These are phyloP conservation scores for Plasmopara viticola DNA, from an alignment of 352 stramenopile genomes.

Conservation along the genomic window DNA sequence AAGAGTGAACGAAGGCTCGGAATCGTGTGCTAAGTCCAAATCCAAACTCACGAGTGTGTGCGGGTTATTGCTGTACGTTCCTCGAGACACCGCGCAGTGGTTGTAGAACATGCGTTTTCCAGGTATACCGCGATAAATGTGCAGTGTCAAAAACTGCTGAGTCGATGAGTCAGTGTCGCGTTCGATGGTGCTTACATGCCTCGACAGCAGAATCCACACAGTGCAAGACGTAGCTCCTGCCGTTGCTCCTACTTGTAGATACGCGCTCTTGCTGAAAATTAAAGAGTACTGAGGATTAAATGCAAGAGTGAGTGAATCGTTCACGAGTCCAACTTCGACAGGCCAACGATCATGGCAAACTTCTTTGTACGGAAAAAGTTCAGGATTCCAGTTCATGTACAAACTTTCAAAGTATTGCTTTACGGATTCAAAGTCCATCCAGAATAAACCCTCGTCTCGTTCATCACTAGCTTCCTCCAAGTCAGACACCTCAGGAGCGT, in stretches of 20 bases:
- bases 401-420: slow-evolving; percentile 90
- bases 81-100: slow-evolving; percentile 65
- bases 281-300: slow-evolving; percentile 94
- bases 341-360: slow-evolving; percentile 84
- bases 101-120: slow-evolving; percentile 81
- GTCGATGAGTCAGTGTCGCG: slow-evolving; percentile 41
- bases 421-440: slow-evolving; percentile 92
- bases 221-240: slow-evolving; percentile 33
- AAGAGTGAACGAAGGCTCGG: slow-evolving; percentile 70
- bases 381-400: slow-evolving; percentile 95
- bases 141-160: slow-evolving; percentile 86
- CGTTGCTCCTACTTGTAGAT: slow-evolving; percentile 5
- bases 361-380: slow-evolving; percentile 83
- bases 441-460: slow-evolving; percentile 93
- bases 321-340: slow-evolving; percentile 64
- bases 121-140: slow-evolving; percentile 74
- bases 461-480: slow-evolving; percentile 7
- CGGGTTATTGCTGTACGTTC: slow-evolving; percentile 91
- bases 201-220: slow-evolving; percentile 90
- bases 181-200: slow-evolving; percentile 85
- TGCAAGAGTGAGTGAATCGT: slow-evolving; percentile 88
- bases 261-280: slow-evolving; percentile 37
- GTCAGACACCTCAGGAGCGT: slow-evolving; percentile 18
- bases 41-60: slow-evolving; percentile 88
- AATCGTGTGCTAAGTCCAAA: slow-evolving; percentile 46